Percentiles rank a stretch among this genome's conserved stretches.
These are phyloP conservation scores for Phytopythium vexans DNA, from an alignment of 352 stramenopile genomes.

Conservation along the genomic window DNA sequence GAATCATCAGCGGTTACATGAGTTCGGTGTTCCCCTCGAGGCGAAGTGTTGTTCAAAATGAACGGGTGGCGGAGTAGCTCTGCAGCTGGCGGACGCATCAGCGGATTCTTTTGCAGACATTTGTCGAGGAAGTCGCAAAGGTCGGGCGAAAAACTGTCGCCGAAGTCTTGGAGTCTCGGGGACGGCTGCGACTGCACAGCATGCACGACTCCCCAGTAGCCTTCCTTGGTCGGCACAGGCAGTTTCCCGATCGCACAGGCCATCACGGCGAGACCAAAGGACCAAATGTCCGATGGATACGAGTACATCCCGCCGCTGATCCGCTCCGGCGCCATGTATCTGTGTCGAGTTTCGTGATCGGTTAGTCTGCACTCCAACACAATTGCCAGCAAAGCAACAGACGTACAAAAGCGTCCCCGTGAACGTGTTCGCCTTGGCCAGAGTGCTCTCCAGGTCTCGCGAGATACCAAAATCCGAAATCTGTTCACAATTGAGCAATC, in stretches of 20 bases:
- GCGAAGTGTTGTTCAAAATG: slow-evolving; percentile 55
- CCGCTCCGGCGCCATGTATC: slow-evolving; percentile 92
- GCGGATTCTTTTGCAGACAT: slow-evolving; percentile 78
- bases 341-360: slow-evolving; percentile 4
- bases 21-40: slow-evolving; percentile 20
- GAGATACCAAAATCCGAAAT: slow-evolving; percentile 88
- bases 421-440: slow-evolving; percentile 88
- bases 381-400: neutral
- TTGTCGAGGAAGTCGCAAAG: slow-evolving; percentile 79
- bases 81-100: slow-evolving; percentile 45
- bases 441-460: slow-evolving; percentile 73
- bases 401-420: slow-evolving; percentile 88
- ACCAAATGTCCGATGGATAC: slow-evolving; percentile 85
- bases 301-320: slow-evolving; percentile 91
- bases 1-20: slow-evolving; percentile 15
- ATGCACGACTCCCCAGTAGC: slow-evolving; percentile 90
- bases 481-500: slow-evolving; percentile 10
- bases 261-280: slow-evolving; percentile 79
- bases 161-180: slow-evolving; percentile 58
- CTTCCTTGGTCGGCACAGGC: slow-evolving; percentile 76
- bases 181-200: slow-evolving; percentile 78
- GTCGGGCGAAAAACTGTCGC: slow-evolving; percentile 55
- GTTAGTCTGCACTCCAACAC: slow-evolving; percentile 2
- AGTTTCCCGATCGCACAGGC: slow-evolving; percentile 85
- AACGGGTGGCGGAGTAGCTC: slow-evolving; percentile 68